A percentile compares a stretch with the other conserved stretches of the same genome.
Evolutionary conservation across 768 basidiomycete species (phyloP).

Genomic region (Boletus reticuloceps): DNA sequence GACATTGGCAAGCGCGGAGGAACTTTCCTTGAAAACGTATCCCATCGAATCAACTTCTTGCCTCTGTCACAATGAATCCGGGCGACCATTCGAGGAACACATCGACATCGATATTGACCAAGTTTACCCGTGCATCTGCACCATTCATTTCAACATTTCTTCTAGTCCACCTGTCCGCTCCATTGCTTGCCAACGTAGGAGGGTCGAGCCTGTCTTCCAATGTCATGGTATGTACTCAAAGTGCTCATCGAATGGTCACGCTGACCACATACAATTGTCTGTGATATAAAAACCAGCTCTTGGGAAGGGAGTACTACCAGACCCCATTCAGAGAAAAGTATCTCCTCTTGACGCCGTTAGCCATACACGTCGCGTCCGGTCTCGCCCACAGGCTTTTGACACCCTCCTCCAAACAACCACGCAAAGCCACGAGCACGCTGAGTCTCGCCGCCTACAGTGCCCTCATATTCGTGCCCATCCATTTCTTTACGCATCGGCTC

Average conservation of each 20-base stretch:
- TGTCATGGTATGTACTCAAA: conserved; percentile 56
- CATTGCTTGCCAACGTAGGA: conserved; percentile 66
- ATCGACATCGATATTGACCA: conserved; percentile 43
- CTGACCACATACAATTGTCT: not conserved
- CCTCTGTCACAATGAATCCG: not conserved
- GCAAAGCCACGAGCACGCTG: conserved; percentile 42
- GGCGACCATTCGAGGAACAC: not conserved
- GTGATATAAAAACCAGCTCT: conserved; percentile 44
- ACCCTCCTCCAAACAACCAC: conserved; percentile 30
- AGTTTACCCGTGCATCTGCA: conserved; percentile 62
- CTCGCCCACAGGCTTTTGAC: conserved; percentile 57
- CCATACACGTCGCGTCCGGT: conserved; percentile 58
- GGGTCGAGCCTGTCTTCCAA: conserved; percentile 67
- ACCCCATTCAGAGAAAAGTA: conserved; percentile 63
- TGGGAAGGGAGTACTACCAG: conserved; percentile 87
- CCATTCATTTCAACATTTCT: conserved; percentile 79
- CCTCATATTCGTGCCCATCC: conserved; percentile 62
- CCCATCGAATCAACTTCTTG: too few relatives aligned
- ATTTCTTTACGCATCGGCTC: conserved; percentile 66
- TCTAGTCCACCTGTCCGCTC: conserved; percentile 73
- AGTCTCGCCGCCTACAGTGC: conserved; percentile 63
- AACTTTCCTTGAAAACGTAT: too few relatives aligned
- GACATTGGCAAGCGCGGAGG: too few relatives aligned
- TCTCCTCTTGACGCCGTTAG: conserved; percentile 66
- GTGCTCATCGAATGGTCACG: not conserved